Base-by-base conservation (phyloP, 2,329 filamentous ascomycete species). In the Ophiostoma sp. region DNA sequence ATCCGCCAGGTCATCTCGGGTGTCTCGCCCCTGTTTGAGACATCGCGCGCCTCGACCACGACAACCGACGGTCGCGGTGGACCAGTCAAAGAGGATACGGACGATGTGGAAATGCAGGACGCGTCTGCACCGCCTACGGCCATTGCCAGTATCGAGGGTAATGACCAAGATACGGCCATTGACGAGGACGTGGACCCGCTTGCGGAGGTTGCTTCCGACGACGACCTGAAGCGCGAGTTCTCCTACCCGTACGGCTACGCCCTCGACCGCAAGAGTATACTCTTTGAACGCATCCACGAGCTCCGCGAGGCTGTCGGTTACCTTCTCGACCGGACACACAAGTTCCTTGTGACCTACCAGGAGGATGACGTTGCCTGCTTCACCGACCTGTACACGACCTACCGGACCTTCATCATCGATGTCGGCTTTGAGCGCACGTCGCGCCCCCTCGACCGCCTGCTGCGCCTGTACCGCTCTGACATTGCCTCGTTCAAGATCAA, bases 331-430 rank as follows among this genome's bases (percentile, higher is more conserved):
- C 88, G 89, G 72, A 94, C 97, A 0, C 97, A 99, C 81, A 83
- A 86, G 1, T 99, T 98, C 83, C 84, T 99, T 74, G 91, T 89
- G 22, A 84, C 90, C 75, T 91, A 95, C 75, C 95, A 97, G 80
- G 93, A 98, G 80, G 96, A 99, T 79, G 96, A 99, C 80, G 96
- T 99, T 0, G 90, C 93, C 19, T 98, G 94, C 82, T 99, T 99
- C 83, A 97, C 94, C 31, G 90, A 95, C 0, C 83, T 99, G 1
- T 99, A 97, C 82, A 92, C 92, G 28, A 93, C 95, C 1, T 99
- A 98, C 81, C 88, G 94, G 59, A 96, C 93, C 9, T 99, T 95
- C 94, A 98, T 99, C 78, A 94, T 97, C 1, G 96, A 99, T 79
- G 95, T 99, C 55, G 96, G 97, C 22, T 97, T 98, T 74, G 96